Base-by-base conservation (phyloP, 2,329 filamentous ascomycete genomes). In the Tolypocladium inflatum region DNA sequence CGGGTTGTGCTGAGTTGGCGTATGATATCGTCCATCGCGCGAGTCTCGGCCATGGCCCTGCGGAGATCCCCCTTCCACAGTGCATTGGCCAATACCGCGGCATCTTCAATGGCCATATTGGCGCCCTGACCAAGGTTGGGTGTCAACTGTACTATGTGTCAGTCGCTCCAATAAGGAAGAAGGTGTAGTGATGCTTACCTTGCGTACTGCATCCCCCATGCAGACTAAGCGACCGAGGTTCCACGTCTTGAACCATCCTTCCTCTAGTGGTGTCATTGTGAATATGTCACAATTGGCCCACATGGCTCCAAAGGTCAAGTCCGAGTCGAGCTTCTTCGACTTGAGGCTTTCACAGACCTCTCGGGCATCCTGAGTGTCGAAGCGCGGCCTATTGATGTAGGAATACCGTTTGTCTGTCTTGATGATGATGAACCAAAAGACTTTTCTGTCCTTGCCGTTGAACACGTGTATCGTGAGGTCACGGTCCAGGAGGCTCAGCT, bases 391-490 rank as follows among this genome's bases (percentile, higher is more conserved):
- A 37, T 58, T 39, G 8, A 15, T 11, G 35, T 56, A 53, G 6
- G 23, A 39, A 26, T 58, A 45, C 4, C 4, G 33, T 23, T 45
- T 42, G 19, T 56, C 35, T 1, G 69, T 59, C 55, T 67, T 67
- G 42, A 67, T 61, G 41, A 72, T 71, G 21, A 72, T 59, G 54
- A 75, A 74, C 69, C 71, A 74, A 62, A 70, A 76, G 1, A 70
- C 58, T 2, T 67, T 62, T 4, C 62, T 55, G 4, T 64, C 60
- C 8, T 69, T 68, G 0, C 69, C 70, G 15, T 65, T 65, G 9
- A 70, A 63, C 5, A 72, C 58, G 7, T 73, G 61, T 19, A 66
- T 63, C 0, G 65, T 67, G 5, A 54, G 56, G 9, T 62, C 65
- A 19, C 65, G 59, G 55, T 65, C 66, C 30, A 64, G 62, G 4